Evolutionary conservation across 1,284 basidiomycete genomes (phyloP).

Genomic region (Ustilago crameri): DNA sequence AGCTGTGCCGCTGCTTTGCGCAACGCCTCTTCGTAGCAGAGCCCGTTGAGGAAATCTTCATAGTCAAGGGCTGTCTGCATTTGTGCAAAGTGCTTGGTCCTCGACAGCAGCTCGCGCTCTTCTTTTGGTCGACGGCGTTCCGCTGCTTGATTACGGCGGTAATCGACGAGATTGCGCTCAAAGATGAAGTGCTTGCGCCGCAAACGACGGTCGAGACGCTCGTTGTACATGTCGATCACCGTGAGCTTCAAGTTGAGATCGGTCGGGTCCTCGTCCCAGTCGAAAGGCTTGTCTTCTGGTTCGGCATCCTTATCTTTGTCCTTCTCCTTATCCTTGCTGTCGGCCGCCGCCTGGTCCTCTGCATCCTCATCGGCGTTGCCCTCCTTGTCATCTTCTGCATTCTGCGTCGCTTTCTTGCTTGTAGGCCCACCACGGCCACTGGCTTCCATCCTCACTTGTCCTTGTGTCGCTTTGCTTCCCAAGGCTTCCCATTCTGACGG

Average conservation of each 20-base stretch:
- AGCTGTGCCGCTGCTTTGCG: conserved; percentile 59
- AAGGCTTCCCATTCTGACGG: conserved; percentile 62
- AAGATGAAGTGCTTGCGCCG: conserved; percentile 92
- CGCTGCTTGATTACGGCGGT: conserved; percentile 83
- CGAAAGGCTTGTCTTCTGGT: conserved; percentile 60
- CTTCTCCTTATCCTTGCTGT: conserved; percentile 56
- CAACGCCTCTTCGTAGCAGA: conserved; percentile 72
- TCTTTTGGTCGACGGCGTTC: conserved; percentile 92
- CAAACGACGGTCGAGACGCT: conserved; percentile 86
- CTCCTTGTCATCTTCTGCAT: conserved; percentile 48
- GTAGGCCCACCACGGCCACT: conserved; percentile 73
- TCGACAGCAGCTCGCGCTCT: conserved; percentile 87
- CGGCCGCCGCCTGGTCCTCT: conserved; percentile 34
- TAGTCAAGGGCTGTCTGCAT: conserved; percentile 92
- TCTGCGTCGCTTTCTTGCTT: conserved; percentile 53
- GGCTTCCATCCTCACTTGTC: conserved; percentile 70
- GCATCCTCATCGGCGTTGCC: conserved; percentile 28
- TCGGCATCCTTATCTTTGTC: conserved; percentile 51
- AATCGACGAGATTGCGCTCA: conserved; percentile 89
- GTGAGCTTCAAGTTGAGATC: conserved; percentile 91
- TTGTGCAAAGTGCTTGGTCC: conserved; percentile 90
- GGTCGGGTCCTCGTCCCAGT: conserved; percentile 78
- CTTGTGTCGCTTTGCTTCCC: conserved; percentile 58
- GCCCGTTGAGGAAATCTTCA: conserved; percentile 86
- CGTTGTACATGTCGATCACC: conserved; percentile 90